Evolutionary conservation across 2,329 filamentous ascomycete genomes (phyloP), one percentile per base, ranked within the genome.

Genomic region (Chaetomiaceae sp.): DNA sequence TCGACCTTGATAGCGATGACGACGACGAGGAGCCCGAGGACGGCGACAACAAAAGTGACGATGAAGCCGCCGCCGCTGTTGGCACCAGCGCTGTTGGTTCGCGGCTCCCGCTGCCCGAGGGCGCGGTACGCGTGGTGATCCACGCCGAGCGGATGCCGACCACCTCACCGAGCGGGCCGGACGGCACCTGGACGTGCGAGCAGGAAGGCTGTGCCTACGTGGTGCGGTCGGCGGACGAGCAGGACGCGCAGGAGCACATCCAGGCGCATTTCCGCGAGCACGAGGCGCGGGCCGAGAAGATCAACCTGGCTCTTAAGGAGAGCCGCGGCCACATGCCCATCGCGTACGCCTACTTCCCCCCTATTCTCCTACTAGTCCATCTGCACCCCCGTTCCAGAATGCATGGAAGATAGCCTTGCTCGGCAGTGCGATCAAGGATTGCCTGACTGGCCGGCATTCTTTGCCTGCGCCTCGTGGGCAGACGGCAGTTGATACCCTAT

Each of bases 171-270:
- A 68, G 71, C 27, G 81, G 78, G 0, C 76, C 79, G 0, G 72
- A 79, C 48, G 76, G 82, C 43, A 79, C 79, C 0, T 88, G 84
- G 83, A 68, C 68, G 1, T 88, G 84, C 57, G 74, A 75, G 4
- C 72, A 83, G 50, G 76, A 79, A 10, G 80, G 75, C 19, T 88
- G 84, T 57, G 67, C 67, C 30, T 81, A 81, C 55, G 71, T 81
- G 33, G 78, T 87, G 10, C 81, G 81, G 50, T 74, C 73, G 2
- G 79, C 78, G n/a, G 74, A 79, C 36, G 70, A 75, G 34, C 64
- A 73, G 3, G 69, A 73, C 0, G 77, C 76, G 19, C 73, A 78
- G 48, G 65, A 70, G 4, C 65, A 77, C 9, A 83, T 88, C 37
- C 70, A 69, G 15, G 68, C 75, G 38, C 84, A 88, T 58, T 75